Percentiles rank a stretch among this genome's conserved stretches.
phyloP scores from a whole-genome alignment of 768 basidiomycete genomes.

The Sarcodon aspratus region DNA sequence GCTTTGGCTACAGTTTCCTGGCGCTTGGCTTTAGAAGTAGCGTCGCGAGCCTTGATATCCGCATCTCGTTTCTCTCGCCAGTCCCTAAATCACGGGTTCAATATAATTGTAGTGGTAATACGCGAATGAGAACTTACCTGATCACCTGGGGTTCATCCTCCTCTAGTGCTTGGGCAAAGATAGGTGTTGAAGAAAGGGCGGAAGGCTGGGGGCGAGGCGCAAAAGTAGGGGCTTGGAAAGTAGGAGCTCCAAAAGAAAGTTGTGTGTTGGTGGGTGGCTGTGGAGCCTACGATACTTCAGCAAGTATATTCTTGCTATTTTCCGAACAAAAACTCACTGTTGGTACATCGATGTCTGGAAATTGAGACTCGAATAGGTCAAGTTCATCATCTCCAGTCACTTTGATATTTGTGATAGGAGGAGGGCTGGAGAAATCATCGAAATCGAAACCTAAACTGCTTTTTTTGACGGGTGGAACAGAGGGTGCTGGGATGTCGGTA shows the following conservation, averaged over 20 bases:
- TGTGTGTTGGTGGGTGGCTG: conserved; percentile 14
- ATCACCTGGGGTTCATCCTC: conserved; percentile 85
- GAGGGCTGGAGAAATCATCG: conserved; percentile 48
- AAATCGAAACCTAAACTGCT: conserved; percentile 42
- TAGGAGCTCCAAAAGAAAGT: conserved; percentile 28
- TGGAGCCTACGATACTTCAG: conserved; percentile 4
- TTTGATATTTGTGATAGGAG: conserved; percentile 45
- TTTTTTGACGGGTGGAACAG: conserved; percentile 9
- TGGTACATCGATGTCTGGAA: conserved; percentile 64
- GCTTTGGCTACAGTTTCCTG: conserved; percentile 80
- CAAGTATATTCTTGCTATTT: conserved; percentile 5
- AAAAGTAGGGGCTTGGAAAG: conserved; percentile 31
- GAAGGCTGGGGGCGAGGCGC: conserved; percentile 73
- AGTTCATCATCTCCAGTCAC: conserved; percentile 82
- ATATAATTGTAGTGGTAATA: neutral
- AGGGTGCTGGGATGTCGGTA: conserved; percentile 36
- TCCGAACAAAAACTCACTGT: conserved; percentile 17
- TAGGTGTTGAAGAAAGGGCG: conserved; percentile 59
- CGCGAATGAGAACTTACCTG: conserved; percentile 38
- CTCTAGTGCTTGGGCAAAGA: conserved; percentile 50
- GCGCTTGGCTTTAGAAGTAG: conserved; percentile 60
- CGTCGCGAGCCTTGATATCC: conserved; percentile 79
- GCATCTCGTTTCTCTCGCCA: conserved; percentile 84
- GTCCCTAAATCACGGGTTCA: conserved; percentile 31
- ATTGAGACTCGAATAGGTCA: conserved; percentile 76